Base-by-base conservation (phyloP, 306 rosid species). In the Sicyos edulis region DNA sequence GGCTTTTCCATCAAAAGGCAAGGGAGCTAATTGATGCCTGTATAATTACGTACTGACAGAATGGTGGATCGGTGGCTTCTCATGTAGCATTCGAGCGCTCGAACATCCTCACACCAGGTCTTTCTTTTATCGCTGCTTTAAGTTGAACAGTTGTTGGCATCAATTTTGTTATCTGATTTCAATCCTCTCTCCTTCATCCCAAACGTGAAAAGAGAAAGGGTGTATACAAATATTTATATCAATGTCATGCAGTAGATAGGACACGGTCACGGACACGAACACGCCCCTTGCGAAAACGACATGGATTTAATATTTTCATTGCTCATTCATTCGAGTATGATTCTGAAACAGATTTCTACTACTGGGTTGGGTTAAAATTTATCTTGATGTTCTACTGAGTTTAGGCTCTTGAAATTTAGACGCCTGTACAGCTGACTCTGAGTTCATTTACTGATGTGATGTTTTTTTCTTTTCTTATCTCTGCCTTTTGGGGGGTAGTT, bases 91-190 rank as follows among this genome's bases (percentile, higher is more conserved):
- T 47, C 12, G 57, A 15, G 42, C 15, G 11, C 57, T 15, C 14
- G 17, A 26, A 67, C 56, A 21, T 9, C 56, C 54, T 42, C 10
- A 2, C 74, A 51, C 40, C 47, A 9, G 17, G n/a, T 50, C 11
- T 29, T 70, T 70, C 19, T 44, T 10, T 53, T 20, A 26, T 52
- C 8, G 54, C 81, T 85, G 83, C 79, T 84, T 73, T 84, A 69
- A 24, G 84, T 86, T 75, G 70, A 76, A 87, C 86, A 76, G 78
- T 84, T 77, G 60, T 84, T 79, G 79, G 81, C 79, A 75, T 85
- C 80, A 80, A 70, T 77, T 80, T 78, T 79, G 73, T 80, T 75
- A 24, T 77, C 70, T 79, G 71, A 81, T 71, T 81, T 75, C 61
- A 58, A 52, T 75, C 77, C 74, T 65, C 49, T 8, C 8, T 6